Base-by-base conservation (phyloP, 495 filamentous ascomycete species). In the Penicillium crystallinum region DNA sequence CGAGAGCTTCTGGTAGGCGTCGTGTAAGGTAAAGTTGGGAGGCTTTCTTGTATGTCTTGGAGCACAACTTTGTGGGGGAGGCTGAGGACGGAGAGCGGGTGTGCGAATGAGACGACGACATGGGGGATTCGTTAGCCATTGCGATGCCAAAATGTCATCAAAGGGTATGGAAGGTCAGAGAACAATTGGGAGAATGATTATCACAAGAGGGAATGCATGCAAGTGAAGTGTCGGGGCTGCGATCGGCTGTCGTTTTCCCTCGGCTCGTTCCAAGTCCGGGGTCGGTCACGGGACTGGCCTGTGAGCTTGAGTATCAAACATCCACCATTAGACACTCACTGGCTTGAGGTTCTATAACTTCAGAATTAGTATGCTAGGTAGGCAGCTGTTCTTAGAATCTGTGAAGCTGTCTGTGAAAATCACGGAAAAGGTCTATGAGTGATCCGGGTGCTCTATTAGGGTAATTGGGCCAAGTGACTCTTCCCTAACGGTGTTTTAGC, bases 11-110 rank as follows among this genome's bases (percentile, higher is more conserved):
- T 55, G 86, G 85, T 36, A 97, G 76, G 10, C 92, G 86, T 61
- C 92, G 90, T 62, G 95, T 97, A 35, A 98, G 74, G 69, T 92
- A 98, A 6, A 97, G 81, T 53, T 90, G 86, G 10, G 89, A 90
- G 38, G 92, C 88, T 71, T 92, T 89, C 54, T 91, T 86, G 72
- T 96, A 97, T 38, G 72, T 74, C 53, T 70, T 71, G 45, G 74
- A 77, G 64, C 71, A 77, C 4, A 88, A 78, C 66, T 90, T 91
- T 56, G 84, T 78, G 41, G 82, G 67, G 33, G 76, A 75, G 23
- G 79, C 62, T 38, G 77, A 74, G 53, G 62, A 76, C 30, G 78
- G 61, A 48, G 81, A 78, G 48, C 69, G 71, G 56, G 82, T 69
- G 52, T 71, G 68, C 38, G 77, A 76, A 35, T 65, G 66, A 12